phyloP scores from a whole-genome alignment of 2,329 filamentous ascomycete species.

The Colletotrichum musae region DNA sequence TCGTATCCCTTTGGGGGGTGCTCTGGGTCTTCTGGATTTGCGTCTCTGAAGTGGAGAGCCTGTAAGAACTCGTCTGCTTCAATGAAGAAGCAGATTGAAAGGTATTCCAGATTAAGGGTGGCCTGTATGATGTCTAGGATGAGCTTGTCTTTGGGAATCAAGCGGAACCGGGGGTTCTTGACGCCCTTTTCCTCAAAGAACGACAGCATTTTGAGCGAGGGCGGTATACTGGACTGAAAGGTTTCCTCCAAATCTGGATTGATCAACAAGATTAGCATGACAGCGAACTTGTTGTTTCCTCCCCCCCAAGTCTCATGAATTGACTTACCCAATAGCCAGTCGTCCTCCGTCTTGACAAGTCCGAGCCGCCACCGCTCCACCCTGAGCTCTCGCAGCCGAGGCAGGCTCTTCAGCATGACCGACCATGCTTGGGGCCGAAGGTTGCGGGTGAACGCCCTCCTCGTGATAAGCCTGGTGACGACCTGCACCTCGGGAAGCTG shows the following conservation, averaged over 20 bases:
- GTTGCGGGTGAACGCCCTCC: conserved; percentile 1
- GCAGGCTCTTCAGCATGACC: conserved; percentile 4
- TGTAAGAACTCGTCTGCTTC: conserved; percentile 15
- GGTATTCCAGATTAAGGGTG: neutral
- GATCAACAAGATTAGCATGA: neutral
- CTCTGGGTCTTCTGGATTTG: neutral
- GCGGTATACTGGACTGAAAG: neutral
- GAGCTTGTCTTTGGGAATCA: neutral
- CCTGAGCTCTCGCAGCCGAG: neutral
- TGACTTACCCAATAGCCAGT: conserved; percentile 3
- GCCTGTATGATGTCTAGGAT: neutral
- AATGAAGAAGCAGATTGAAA: neutral
- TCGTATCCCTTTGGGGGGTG: neutral
- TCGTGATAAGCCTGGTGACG: neutral
- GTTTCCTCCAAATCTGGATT: neutral
- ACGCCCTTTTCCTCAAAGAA: conserved; percentile 6
- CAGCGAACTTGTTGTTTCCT: fast-evolving
- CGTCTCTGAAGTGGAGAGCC: neutral
- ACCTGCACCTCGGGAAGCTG: conserved; percentile 1
- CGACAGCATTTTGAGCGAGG: neutral
- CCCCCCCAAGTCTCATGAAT: too few species aligned
- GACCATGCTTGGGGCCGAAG: neutral
- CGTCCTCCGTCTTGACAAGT: neutral
- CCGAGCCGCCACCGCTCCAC: conserved; percentile 23
- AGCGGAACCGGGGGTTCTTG: neutral